These are phyloP conservation scores for Cryptococcus amylolentus DNA, from an alignment of 1,284 basidiomycete species.

Conservation along the genomic window DNA sequence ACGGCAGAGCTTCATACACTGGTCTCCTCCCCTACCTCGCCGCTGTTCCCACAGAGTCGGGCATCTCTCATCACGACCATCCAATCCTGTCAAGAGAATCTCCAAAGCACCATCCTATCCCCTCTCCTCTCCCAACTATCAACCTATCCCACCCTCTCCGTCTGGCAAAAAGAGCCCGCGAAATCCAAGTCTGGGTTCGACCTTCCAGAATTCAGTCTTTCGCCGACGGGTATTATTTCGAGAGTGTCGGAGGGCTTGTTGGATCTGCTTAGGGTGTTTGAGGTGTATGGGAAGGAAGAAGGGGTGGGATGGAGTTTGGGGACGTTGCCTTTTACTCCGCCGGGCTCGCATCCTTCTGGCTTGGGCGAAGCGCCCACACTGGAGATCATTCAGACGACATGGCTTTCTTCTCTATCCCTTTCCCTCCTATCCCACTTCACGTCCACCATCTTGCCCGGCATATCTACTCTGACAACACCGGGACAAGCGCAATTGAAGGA, in stretches of 20 bases:
- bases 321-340: conserved; percentile 66
- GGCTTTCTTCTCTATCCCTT: conserved; percentile 83
- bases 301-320: conserved; percentile 83
- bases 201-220: conserved; percentile 90
- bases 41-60: conserved; percentile 45
- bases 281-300: conserved; percentile 88
- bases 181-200: conserved; percentile 52
- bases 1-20: conserved; percentile 65
- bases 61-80: conserved; percentile 64
- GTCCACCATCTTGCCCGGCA: conserved; percentile 58
- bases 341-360: conserved; percentile 1
- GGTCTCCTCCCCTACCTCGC: conserved; percentile 19
- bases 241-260: conserved; percentile 86
- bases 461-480: conserved; percentile 58
- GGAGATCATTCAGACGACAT: conserved; percentile 77
- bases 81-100: conserved; percentile 65
- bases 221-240: conserved; percentile 82
- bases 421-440: conserved; percentile 72
- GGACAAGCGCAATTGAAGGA: conserved; percentile 81
- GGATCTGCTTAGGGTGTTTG: conserved; percentile 88
- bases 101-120: conserved; percentile 77
- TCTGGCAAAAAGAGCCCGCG: conserved; percentile 59
- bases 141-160: conserved; percentile 63
- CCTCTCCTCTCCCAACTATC: conserved; percentile 75
- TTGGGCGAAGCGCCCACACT: conserved; percentile 47